Percentiles rank a stretch among this genome's conserved stretches.
phyloP scores from a whole-genome alignment of 768 basidiomycete genomes.

The Auricularia sp. region DNA sequence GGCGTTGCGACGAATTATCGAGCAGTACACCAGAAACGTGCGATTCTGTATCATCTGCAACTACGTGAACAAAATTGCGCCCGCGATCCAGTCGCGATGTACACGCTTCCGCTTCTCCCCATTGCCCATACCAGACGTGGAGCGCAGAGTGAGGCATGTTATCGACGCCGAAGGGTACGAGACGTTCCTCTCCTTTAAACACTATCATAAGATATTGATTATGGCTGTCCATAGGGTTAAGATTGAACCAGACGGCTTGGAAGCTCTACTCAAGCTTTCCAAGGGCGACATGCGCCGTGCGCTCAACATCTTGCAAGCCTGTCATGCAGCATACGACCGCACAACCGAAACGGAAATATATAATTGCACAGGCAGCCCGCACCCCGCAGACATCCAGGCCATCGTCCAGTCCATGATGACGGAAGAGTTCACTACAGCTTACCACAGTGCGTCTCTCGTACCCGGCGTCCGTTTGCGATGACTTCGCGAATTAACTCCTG shows the following conservation, averaged over 20 bases:
- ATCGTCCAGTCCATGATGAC: constrained; percentile 93
- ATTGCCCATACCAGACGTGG: constrained; percentile 73
- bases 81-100: constrained; percentile 97
- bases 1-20: constrained; percentile 91
- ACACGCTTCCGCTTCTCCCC: constrained; percentile 97
- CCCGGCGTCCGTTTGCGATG: neutral
- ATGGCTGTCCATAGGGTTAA: constrained; percentile 51
- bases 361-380: constrained; percentile 93
- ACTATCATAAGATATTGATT: neutral
- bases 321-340: constrained; percentile 90
- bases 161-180: constrained; percentile 77
- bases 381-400: constrained; percentile 86
- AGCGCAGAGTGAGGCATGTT: constrained; percentile 69
- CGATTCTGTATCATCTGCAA: constrained; percentile 99
- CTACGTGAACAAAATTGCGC: constrained; percentile 98
- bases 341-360: constrained; percentile 89
- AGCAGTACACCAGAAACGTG: constrained; percentile 97
- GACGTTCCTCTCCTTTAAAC: neutral
- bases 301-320: constrained; percentile 92
- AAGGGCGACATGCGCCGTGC: constrained; percentile 97
- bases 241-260: constrained; percentile 74
- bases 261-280: constrained; percentile 86
- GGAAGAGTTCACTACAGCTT: constrained; percentile 89
- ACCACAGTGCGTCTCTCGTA: constrained; percentile 47
- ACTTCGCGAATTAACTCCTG: neutral